phyloP scores from a whole-genome alignment of 495 filamentous ascomycete genomes.

The Xylaria palmicola region DNA sequence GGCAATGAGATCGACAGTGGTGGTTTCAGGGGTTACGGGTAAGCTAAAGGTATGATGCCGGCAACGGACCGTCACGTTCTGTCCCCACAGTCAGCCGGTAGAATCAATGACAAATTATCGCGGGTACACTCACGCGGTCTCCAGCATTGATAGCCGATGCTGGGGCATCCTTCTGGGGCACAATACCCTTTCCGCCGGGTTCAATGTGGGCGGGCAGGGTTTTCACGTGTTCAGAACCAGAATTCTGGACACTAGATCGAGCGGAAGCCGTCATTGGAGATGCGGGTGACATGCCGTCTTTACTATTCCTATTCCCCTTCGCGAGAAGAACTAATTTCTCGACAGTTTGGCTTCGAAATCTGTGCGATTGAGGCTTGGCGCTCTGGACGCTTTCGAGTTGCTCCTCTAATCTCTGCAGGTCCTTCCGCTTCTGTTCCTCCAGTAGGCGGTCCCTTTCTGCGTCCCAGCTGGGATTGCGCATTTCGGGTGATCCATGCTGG shows the following conservation, averaged over 20 bases:
- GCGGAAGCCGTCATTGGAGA: constrained; percentile 8
- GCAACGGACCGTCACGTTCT: constrained; percentile 67
- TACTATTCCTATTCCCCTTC: constrained; percentile 29
- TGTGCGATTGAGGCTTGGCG: constrained; percentile 13
- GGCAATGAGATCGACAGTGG: constrained; percentile 65
- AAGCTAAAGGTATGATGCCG: constrained; percentile 60
- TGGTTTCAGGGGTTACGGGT: constrained; percentile 70
- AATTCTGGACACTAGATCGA: constrained; percentile 4
- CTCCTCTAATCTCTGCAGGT: constrained; percentile 42
- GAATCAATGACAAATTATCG: constrained; percentile 3
- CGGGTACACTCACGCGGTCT: constrained; percentile 56
- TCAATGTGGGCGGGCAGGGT: constrained; percentile 28
- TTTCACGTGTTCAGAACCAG: constrained; percentile 17
- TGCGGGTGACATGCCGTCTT: constrained; percentile 27
- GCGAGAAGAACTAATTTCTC: constrained; percentile 41
- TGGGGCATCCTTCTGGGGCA: constrained; percentile 74
- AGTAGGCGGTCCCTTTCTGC: constrained; percentile 43
- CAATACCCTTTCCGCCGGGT: constrained; percentile 39
- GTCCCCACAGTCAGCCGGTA: constrained; percentile 16
- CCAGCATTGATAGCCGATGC: constrained; percentile 81
- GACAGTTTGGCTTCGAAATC: constrained; percentile 36
- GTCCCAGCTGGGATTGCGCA: constrained; percentile 7
- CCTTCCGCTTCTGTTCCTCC: constrained; percentile 47
- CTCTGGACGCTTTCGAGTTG: constrained; percentile 36
- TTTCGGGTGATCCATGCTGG: background rate